Evolutionary conservation across 164 flowering plant species (phyloP), one percentile per base, ranked within the genome.

Genomic region (Tetracentron sinense): DNA sequence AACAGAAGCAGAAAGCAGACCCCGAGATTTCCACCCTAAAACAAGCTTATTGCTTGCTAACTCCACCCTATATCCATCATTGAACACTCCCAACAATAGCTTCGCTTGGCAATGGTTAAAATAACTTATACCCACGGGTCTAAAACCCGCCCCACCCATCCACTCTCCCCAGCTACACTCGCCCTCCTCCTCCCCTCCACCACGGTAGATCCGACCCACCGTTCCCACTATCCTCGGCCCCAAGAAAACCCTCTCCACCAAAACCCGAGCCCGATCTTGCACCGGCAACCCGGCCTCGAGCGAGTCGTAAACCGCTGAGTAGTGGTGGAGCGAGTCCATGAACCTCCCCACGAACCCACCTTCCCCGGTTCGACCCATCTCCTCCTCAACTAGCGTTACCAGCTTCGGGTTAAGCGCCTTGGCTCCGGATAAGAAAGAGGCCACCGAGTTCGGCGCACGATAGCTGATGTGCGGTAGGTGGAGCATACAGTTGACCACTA

Each of bases 71-170:
- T 85, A 87, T 1, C 96, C 96, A 62, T 89, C 92, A 38, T 81
- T 80, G 59, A 82, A 87, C 15, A 89, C 65, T 5, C 92, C 90
- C 56, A 87, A 62, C 62, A 89, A 65, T 10, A 89, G 69, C 72
- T 82, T 89, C 2, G 96, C 90, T 69, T 89, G 96, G 46, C 92
- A 87, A 57, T 82, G 89, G 73, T 82, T 89, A 25, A 87, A 83
- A 60, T 71, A 86, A 65, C 89, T 89, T 42, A 89, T 61, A 10
- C 64, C 56, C 22, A 64, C 69, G 0, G 86, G 77, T n/a, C 35
- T 21, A 42, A 75, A 82, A 42, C 92, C 92, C 0, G 51, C 61
- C n/a, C 65, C 75, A n/a, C 33, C 69, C 73, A 89, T 66, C 87
- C 82, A 82, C 28, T 71, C 77, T 8, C 75, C 74, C 89, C 86